Evolutionary conservation across 2,329 filamentous ascomycete genomes (phyloP).

Genomic region (Phialophora tarda): DNA sequence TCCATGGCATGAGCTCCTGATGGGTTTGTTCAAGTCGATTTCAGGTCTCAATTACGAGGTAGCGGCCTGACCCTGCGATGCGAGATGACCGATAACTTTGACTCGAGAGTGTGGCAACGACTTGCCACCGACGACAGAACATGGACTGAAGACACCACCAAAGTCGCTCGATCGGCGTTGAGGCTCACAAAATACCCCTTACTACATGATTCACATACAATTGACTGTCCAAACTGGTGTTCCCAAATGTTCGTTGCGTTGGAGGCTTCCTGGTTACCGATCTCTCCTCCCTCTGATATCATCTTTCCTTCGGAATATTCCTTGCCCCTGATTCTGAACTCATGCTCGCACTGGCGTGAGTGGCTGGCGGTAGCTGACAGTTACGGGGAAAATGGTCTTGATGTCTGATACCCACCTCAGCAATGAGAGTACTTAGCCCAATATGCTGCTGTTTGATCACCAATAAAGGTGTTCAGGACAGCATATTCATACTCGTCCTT

Average conservation of each 20-base stretch:
- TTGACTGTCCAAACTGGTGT: too few relatives aligned
- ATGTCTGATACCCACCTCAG: constrained; percentile 10
- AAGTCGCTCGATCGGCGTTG: background rate
- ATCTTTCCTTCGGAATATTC: constrained; percentile 3
- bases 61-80: background rate
- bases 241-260: background rate
- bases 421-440: background rate
- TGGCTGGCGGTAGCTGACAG: background rate
- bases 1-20: background rate
- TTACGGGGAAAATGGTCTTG: too few relatives aligned
- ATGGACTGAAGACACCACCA: background rate
- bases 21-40: background rate
- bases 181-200: background rate
- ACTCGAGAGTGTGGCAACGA: too few relatives aligned
- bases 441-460: background rate
- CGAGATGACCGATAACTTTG: background rate
- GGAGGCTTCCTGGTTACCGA: too few relatives aligned
- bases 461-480: background rate
- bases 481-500: background rate
- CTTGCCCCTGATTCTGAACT: background rate
- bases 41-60: background rate
- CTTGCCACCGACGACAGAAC: too few relatives aligned
- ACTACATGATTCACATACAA: background rate
- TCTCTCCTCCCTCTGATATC: too few relatives aligned
- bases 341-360: constrained; percentile 7